These are phyloP conservation scores for Solanum peruvianum DNA, from an alignment of 257 asterid genomes.

Conservation along the genomic window DNA sequence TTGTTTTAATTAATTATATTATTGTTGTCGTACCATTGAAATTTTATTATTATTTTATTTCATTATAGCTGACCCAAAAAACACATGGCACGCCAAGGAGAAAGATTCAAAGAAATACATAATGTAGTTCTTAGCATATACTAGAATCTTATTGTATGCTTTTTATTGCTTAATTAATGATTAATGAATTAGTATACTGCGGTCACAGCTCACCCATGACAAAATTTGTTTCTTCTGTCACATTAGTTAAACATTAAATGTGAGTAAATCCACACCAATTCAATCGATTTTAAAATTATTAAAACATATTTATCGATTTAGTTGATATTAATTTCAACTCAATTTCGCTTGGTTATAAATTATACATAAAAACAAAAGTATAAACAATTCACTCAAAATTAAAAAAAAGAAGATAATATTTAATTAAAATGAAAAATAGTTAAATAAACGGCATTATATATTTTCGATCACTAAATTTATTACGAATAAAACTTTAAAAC, in stretches of 20 bases:
- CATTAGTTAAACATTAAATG: too few species aligned
- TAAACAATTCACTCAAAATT: background rate
- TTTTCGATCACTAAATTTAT: background rate
- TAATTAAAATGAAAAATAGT: too few species aligned
- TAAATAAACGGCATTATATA: rapidly evolving
- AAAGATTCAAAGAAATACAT: background rate
- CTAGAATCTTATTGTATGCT: background rate
- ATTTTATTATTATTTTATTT: background rate
- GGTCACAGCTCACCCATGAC: background rate
- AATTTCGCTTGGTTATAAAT: too few species aligned
- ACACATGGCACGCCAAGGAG: background rate
- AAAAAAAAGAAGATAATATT: rapidly evolving
- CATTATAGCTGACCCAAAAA: background rate
- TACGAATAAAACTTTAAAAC: too few species aligned
- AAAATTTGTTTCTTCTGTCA: too few species aligned
- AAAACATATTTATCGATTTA: too few species aligned
- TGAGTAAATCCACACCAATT: too few species aligned
- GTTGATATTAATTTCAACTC: too few species aligned
- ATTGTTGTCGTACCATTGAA: background rate
- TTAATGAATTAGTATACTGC: background rate
- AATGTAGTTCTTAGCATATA: background rate
- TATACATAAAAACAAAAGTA: too few species aligned
- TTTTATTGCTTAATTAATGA: background rate
- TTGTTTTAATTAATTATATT: background rate
- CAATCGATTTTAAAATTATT: background rate